phyloP scores from a whole-genome alignment of 2,329 filamentous ascomycete species.

The Beauveria varroae region DNA sequence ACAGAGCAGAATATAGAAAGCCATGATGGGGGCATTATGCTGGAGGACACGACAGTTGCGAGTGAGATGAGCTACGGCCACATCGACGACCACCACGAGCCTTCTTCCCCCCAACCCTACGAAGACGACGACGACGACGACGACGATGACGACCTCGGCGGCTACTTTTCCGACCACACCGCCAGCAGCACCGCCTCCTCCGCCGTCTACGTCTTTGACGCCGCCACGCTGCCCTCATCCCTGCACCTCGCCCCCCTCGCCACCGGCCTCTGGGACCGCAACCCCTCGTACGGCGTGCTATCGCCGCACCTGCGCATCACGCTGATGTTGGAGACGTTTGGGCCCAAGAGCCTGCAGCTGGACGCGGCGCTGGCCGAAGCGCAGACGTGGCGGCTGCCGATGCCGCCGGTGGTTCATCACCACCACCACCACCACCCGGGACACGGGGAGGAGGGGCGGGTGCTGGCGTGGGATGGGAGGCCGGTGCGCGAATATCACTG shows the following conservation, averaged over 20 bases:
- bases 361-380: constrained; percentile 1
- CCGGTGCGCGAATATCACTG: neutral
- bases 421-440: neutral
- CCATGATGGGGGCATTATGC: neutral
- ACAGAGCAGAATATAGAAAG: neutral
- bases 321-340: constrained; percentile 7
- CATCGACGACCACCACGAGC: neutral
- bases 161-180: constrained; percentile 8
- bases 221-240: neutral
- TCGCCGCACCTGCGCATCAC: constrained; percentile 1
- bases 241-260: neutral
- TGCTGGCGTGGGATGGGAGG: constrained; percentile 5
- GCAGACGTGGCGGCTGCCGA: constrained; percentile 1
- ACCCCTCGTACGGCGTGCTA: neutral
- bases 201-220: neutral
- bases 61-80: neutral
- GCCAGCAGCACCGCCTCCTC: neutral
- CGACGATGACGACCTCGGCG: neutral
- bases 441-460: neutral
- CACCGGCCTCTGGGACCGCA: neutral
- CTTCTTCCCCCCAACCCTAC: neutral
- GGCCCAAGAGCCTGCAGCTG: constrained; percentile 8
- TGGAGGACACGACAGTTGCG: neutral
- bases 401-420: neutral
- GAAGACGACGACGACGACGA: neutral